Evolutionary conservation across 129 eudicot species (phyloP), one percentile per base, ranked within the genome.

Genomic region (Escallonia rubra): DNA sequence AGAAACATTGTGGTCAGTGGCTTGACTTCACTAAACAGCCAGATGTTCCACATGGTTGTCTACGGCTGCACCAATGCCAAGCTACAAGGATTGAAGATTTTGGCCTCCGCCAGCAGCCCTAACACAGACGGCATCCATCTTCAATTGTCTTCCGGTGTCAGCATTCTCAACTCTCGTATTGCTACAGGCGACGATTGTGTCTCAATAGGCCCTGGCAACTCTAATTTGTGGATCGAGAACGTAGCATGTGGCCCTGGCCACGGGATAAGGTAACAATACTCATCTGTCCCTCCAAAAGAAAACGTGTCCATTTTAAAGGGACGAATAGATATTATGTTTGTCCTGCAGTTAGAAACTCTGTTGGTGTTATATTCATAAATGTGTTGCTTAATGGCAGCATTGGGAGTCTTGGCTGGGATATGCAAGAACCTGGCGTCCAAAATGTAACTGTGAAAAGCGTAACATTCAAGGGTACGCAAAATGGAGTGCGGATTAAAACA

Each of bases 241-340:
- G n/a, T 60, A 12, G 64, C 67, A 9, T 70, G 74, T 7, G 74
- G 74, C 50, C 74, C 74, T 14, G 74, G 74, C 23, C 74, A 70
- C 4, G 74, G 74, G 7, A 60, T 70, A 7, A 70, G 74, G 74
- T 70, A 46, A 5, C 7, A 41, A 4, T 50, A 23, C 34, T 23
- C 34, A 23, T 23, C 34, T 23, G 34, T 23, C 34, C 34, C 34
- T 23, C 34, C 34, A 23, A 23, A 23, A 23, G 34, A 23, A 23
- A 23, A 23, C 1, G 34, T 23, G 34, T 23, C 34, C 34, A 23
- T 23, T 23, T 23, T 1, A 23, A 23, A 23, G 34, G 34, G 34
- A 23, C 34, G 34, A 67, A 60, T 41, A 12, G 12, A 8, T 12
- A 6, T 8, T 4, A 47, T 60, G 16, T 0, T 12, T 40, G 63